phyloP scores from a whole-genome alignment of 768 basidiomycete species.

The Calvatia gigantea region DNA sequence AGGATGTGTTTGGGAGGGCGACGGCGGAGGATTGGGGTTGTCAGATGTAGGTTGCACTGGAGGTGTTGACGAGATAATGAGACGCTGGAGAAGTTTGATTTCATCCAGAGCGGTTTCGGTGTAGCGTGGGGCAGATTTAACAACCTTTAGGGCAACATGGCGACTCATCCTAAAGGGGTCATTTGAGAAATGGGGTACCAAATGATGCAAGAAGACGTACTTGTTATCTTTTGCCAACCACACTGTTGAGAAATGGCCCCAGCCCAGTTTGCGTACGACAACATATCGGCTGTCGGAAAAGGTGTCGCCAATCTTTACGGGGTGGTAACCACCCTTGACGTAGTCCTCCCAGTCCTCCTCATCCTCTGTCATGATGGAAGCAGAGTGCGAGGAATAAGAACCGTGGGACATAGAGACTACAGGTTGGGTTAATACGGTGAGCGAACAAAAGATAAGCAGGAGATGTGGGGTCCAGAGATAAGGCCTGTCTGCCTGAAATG shows the following conservation, averaged over 20 bases:
- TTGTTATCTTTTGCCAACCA: constrained; percentile 85
- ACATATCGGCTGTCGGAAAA: constrained; percentile 86
- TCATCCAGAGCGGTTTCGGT: constrained; percentile 99
- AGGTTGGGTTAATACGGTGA: constrained; percentile 1
- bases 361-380: constrained; percentile 85
- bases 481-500: background rate
- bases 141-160: constrained; percentile 98
- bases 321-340: constrained; percentile 80
- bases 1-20: constrained; percentile 70
- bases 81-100: constrained; percentile 94
- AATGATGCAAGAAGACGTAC: constrained; percentile 37
- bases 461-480: background rate
- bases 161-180: constrained; percentile 70
- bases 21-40: constrained; percentile 47
- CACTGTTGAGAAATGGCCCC: constrained; percentile 93
- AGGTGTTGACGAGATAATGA: constrained; percentile 79
- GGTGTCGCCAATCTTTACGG: constrained; percentile 91
- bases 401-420: constrained; percentile 57
- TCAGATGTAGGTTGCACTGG: constrained; percentile 43
- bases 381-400: constrained; percentile 67
- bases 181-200: background rate
- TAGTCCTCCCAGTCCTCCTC: constrained; percentile 93
- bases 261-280: constrained; percentile 93
- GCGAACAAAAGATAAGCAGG: constrained; percentile 4
- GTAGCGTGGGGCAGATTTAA: constrained; percentile 95